phyloP scores from a whole-genome alignment of 202 grass and related monocot species.

The Musa balbisiana region DNA sequence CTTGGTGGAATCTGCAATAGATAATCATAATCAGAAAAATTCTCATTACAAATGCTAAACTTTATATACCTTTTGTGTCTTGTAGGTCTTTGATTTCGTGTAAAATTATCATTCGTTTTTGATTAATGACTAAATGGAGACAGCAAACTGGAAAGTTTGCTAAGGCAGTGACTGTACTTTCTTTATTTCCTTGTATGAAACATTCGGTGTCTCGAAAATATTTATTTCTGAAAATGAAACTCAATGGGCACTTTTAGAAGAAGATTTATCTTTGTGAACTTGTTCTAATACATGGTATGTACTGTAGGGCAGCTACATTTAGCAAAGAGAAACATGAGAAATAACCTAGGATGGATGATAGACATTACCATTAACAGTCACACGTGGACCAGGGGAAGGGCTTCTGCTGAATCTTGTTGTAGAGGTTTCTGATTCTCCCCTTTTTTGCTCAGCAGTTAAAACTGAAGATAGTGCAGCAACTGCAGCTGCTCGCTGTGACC shows the following conservation, averaged over 20 bases:
- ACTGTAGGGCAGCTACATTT: not conserved
- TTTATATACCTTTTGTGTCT: not conserved
- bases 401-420: constrained; percentile 40
- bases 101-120: not conserved
- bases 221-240: too few species aligned
- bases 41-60: not conserved
- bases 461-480: constrained; percentile 87
- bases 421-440: constrained; percentile 53
- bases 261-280: not conserved
- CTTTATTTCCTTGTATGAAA: too few species aligned
- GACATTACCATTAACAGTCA: not conserved
- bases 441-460: constrained; percentile 63
- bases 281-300: not conserved
- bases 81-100: not conserved
- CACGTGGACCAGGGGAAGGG: constrained; percentile 25
- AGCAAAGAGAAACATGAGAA: not conserved
- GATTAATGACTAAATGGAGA: not conserved
- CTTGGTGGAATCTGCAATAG: constrained; percentile 36
- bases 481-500: constrained; percentile 93
- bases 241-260: not conserved
- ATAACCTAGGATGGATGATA: not conserved
- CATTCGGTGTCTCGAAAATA: too few species aligned
- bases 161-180: not conserved
- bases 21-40: not conserved
- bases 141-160: not conserved